Evolutionary conservation across 1,284 basidiomycete genomes (phyloP), one percentile per base, ranked within the genome.

Genomic region (Rhizopogon parksii): DNA sequence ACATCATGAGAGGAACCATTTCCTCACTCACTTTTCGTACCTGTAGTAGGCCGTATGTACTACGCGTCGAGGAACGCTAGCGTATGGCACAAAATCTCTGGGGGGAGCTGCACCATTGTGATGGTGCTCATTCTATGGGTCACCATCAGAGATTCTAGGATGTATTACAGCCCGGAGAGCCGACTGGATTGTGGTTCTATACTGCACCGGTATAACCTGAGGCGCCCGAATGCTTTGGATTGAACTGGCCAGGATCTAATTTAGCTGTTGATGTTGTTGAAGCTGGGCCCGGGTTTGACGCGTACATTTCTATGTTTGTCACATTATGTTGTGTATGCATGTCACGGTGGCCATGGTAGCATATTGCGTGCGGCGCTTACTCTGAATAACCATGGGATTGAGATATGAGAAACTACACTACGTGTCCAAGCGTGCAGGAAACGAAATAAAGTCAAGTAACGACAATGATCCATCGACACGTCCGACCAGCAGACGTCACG

Each of bases 31-130:
- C 52, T 17, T 45, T 47, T 21, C 32, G 47, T 36, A 32, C 6
- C 56, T 24, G 21, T 24, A 24, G 21, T 24, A 78, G 65, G 60
- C 74, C 71, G 7, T 52, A n/a, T n/a, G n/a, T n/a, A n/a, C n/a
- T n/a, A 46, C 43, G 66, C 61, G 36, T 68, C 62, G 32, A 77
- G 60, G 51, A 69, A 67, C 46, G 56, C 59, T 25, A 76, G 58
- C 19, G 74, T 66, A 36, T 68, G 59, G 50, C 70, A 72, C 17
- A 75, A 57, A 15, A 78, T 65, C 54, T 78, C 76, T 17, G 69
- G 61, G 2, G 75, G 75, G 2, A 77, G 58, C 8, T 40, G 37
- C 15, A 27, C 21, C 21, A 24, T 24, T 24, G n/a, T 9, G 25
- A 5, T 40, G n/a, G 25, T 6, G 9, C n/a, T 15, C 35, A 36